A percentile compares a stretch with the other conserved stretches of the same genome.
phyloP scores from a whole-genome alignment of 371 early-diverging fungal genomes.

The Lichtheimia hyalospora region DNA sequence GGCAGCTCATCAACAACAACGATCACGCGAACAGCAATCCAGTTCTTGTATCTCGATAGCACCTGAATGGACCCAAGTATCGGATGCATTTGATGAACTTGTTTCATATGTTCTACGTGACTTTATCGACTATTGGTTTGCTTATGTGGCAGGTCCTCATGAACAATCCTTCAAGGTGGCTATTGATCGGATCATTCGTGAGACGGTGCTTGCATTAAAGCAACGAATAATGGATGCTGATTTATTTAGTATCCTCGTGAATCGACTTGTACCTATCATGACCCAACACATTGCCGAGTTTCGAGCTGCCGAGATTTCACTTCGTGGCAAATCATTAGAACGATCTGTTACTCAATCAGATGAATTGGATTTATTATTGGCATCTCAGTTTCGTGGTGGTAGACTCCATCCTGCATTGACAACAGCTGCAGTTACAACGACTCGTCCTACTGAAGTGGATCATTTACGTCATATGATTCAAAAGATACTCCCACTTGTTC shows the following conservation, averaged over 20 bases:
- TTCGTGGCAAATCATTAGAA: slow-evolving; percentile 57
- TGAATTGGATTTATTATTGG: slow-evolving; percentile 63
- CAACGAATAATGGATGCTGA: slow-evolving; percentile 58
- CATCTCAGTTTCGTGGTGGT: slow-evolving; percentile 60
- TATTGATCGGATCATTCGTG: slow-evolving; percentile 49
- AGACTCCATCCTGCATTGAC: slow-evolving; percentile 62
- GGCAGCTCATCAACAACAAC: slow-evolving; percentile 17
- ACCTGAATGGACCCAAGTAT: slow-evolving; percentile 23
- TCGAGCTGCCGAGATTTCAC: slow-evolving; percentile 60
- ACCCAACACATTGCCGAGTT: slow-evolving; percentile 72
- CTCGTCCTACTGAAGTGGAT: slow-evolving; percentile 52
- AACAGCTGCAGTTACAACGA: slow-evolving; percentile 48
- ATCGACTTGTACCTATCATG: slow-evolving; percentile 62
- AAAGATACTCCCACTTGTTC: slow-evolving; percentile 60
- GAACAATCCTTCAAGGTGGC: slow-evolving; percentile 34
- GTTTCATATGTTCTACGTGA: slow-evolving; percentile 50
- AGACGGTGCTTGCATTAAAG: slow-evolving; percentile 33
- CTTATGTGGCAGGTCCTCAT: slow-evolving; percentile 41
- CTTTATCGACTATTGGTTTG: slow-evolving; percentile 60
- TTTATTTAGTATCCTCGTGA: slow-evolving; percentile 55
- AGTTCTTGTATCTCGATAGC: slow-evolving; percentile 1
- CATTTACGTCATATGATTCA: slow-evolving; percentile 72
- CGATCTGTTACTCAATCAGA: slow-evolving; percentile 57
- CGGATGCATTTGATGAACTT: slow-evolving; percentile 43
- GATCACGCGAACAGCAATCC: slow-evolving; percentile 13